Evolutionary conservation across 2,329 filamentous ascomycete genomes (phyloP).

Genomic region (Remersonia thermophila): DNA sequence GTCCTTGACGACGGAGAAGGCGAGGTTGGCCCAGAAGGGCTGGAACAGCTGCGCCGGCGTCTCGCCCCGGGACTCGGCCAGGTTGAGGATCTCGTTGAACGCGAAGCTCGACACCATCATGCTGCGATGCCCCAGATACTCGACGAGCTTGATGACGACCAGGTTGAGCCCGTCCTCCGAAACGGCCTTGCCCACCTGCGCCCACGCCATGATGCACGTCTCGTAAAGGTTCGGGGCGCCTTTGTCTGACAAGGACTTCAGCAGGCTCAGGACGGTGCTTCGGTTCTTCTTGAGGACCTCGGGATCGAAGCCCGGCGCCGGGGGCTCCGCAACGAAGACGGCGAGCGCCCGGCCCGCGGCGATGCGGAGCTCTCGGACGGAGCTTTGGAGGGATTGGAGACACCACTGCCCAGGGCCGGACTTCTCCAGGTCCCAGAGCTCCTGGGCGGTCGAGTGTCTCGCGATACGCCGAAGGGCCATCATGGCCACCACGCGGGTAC

Average conservation of each 20-base stretch:
- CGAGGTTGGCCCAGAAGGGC: slow-evolving; percentile 81
- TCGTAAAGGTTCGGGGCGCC: slow-evolving; percentile 59
- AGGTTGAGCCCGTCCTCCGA: slow-evolving; percentile 77
- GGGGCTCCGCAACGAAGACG: slow-evolving; percentile 45
- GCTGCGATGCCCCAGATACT: slow-evolving; percentile 78
- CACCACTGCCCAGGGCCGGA: slow-evolving; percentile 69
- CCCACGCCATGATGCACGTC: slow-evolving; percentile 74
- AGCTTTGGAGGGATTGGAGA: slow-evolving; percentile 69
- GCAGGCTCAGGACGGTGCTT: slow-evolving; percentile 53
- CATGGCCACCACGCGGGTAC: slow-evolving; percentile 58
- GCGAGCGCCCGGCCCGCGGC: slow-evolving; percentile 50
- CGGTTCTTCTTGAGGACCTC: slow-evolving; percentile 50
- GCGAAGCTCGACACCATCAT: slow-evolving; percentile 67
- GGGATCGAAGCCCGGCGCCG: slow-evolving; percentile 23
- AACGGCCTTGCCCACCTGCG: slow-evolving; percentile 66
- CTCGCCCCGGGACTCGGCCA: slow-evolving; percentile 53
- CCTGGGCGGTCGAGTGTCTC: slow-evolving; percentile 47
- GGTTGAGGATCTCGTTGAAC: slow-evolving; percentile 65
- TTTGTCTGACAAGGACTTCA: slow-evolving; percentile 61
- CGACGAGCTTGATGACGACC: slow-evolving; percentile 68
- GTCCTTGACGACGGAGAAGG: slow-evolving; percentile 71
- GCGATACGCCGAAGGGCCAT: slow-evolving; percentile 56
- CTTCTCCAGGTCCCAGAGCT: slow-evolving; percentile 52
- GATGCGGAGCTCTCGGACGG: slow-evolving; percentile 71
- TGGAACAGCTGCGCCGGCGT: slow-evolving; percentile 60